These are phyloP conservation scores for Jatropha podagrica DNA, from an alignment of 441 rosid species.

Conservation along the genomic window DNA sequence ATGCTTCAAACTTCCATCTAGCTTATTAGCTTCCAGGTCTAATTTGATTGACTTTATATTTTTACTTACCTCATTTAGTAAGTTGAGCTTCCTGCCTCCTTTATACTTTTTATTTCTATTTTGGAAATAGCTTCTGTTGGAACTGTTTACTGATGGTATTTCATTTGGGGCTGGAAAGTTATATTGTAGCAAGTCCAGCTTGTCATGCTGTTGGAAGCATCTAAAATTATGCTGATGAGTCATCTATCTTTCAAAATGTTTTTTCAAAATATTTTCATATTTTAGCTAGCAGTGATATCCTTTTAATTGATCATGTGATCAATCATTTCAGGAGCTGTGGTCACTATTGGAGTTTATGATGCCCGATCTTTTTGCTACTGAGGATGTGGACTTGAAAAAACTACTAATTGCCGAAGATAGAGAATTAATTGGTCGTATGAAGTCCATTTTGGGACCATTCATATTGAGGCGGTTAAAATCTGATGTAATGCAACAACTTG, in stretches of 20 bases:
- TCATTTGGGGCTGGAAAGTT: not conserved
- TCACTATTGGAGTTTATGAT: slow-evolving; percentile 94
- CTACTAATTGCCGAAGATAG: slow-evolving; percentile 80
- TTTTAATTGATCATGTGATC: not conserved
- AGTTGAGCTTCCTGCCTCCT: not conserved
- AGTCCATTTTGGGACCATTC: slow-evolving; percentile 94
- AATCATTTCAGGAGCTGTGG: slow-evolving; percentile 43
- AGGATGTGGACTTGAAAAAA: slow-evolving; percentile 88
- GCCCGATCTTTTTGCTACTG: slow-evolving; percentile 93
- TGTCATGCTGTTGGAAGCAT: not conserved
- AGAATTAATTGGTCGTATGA: slow-evolving; percentile 81
- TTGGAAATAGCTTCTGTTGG: not conserved
- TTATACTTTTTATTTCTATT: not conserved
- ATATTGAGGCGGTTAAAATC: slow-evolving; percentile 93
- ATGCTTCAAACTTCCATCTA: slow-evolving; percentile 3
- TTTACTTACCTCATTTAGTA: not conserved
- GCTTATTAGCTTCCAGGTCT: not conserved
- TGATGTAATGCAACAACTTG: slow-evolving; percentile 98
- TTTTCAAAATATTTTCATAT: not conserved
- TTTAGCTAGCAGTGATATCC: not conserved
- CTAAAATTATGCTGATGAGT: not conserved
- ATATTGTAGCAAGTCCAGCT: not conserved
- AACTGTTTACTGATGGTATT: too few species aligned
- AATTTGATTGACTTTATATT: not conserved
- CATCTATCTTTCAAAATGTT: not conserved